Evolutionary conservation across 345 rosid species (phyloP).

Genomic region (Linum usitatissimum): DNA sequence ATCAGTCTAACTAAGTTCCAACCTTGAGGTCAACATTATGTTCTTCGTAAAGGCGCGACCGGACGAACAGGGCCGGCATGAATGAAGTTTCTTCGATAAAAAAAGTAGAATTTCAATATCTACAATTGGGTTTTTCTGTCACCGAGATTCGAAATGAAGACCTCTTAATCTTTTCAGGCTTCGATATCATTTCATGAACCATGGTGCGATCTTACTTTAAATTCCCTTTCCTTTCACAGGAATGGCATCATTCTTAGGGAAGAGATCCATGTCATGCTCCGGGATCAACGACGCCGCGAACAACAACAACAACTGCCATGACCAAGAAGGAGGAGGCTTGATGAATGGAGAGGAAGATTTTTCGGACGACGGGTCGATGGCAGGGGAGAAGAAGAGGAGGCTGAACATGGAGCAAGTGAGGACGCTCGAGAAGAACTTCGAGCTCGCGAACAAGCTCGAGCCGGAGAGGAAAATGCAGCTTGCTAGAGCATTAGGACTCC

Average conservation of each 20-base stretch:
- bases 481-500: slow-evolving; percentile 84
- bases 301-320: not conserved
- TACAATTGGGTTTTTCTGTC: too few relatives aligned
- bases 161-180: too few relatives aligned
- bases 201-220: too few relatives aligned
- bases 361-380: slow-evolving; percentile 87
- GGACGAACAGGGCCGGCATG: too few relatives aligned
- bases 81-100: too few relatives aligned
- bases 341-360: slow-evolving; percentile 65
- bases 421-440: slow-evolving; percentile 90
- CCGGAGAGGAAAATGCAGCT: slow-evolving; percentile 97
- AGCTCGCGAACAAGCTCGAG: slow-evolving; percentile 92
- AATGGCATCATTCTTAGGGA: slow-evolving; percentile 69
- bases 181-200: too few relatives aligned
- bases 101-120: too few relatives aligned
- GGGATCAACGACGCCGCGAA: slow-evolving; percentile 33
- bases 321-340: slow-evolving; percentile 28
- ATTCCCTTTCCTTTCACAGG: slow-evolving; percentile 27
- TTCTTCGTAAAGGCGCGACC: too few relatives aligned
- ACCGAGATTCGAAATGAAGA: too few relatives aligned
- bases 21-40: too few relatives aligned
- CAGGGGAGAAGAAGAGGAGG: slow-evolving; percentile 94
- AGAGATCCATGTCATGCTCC: slow-evolving; percentile 62
- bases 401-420: slow-evolving; percentile 86
- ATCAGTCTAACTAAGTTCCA: too few relatives aligned